A percentile compares a stretch with the other conserved stretches of the same genome.
Evolutionary conservation across 305 asterid genomes (phyloP).

Genomic region (Coffea humblotiana): DNA sequence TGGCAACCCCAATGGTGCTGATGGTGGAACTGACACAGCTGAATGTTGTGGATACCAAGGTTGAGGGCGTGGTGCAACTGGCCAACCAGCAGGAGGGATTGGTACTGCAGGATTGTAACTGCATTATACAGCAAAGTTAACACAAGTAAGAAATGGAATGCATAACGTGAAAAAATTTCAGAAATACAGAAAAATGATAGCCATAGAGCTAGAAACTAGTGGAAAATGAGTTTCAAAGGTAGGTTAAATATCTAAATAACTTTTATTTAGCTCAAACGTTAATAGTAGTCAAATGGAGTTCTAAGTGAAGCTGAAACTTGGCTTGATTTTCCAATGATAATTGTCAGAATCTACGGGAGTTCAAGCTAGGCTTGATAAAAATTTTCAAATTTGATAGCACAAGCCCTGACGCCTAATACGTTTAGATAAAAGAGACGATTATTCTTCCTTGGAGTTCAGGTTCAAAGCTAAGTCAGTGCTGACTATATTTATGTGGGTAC

Average conservation of each 20-base stretch:
- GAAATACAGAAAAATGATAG: background rate
- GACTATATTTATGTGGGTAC: background rate
- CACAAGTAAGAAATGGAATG: constrained; percentile 9
- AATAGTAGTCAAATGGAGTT: background rate
- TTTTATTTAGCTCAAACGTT: background rate
- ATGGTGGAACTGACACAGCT: constrained; percentile 60
- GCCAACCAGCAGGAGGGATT: constrained; percentile 75
- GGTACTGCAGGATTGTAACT: constrained; percentile 73
- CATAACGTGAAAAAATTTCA: background rate
- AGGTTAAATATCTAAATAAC: background rate
- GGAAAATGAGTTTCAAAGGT: background rate
- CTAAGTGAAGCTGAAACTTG: background rate
- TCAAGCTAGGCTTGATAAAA: background rate
- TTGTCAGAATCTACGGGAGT: background rate
- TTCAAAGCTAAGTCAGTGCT: background rate
- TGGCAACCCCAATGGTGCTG: constrained; percentile 64
- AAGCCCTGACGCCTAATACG: background rate
- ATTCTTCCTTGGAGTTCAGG: background rate
- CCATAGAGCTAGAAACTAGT: background rate
- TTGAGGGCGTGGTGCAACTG: constrained; percentile 69
- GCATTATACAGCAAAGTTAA: constrained; percentile 29
- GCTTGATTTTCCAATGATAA: background rate
- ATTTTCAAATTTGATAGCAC: background rate
- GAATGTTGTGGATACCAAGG: constrained; percentile 82
- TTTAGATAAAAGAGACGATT: background rate